A percentile compares a stretch with the other conserved stretches of the same genome.
phyloP scores from a whole-genome alignment of 495 filamentous ascomycete genomes.

The Aspergillus funiculosus region DNA sequence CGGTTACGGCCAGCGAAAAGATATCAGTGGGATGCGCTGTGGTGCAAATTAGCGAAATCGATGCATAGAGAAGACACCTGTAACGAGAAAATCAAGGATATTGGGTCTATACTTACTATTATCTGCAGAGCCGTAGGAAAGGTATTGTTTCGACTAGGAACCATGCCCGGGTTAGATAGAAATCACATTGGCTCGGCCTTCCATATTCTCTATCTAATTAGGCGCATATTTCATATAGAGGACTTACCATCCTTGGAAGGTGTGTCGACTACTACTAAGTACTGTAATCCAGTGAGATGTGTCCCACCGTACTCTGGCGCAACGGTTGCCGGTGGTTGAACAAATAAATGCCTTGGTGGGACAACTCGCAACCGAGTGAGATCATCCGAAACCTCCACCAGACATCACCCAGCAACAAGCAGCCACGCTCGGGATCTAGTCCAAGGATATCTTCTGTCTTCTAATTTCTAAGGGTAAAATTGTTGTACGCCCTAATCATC shows the following conservation, averaged over 20 bases:
- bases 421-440: neutral
- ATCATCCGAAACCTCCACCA: slow-evolving; percentile 17
- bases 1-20: slow-evolving; percentile 80
- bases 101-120: slow-evolving; percentile 52
- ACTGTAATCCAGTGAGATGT: neutral
- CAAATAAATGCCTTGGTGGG: slow-evolving; percentile 6
- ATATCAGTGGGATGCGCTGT: slow-evolving; percentile 82
- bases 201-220: neutral
- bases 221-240: neutral
- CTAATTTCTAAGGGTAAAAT: too few relatives aligned
- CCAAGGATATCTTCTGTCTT: neutral
- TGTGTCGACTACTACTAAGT: neutral
- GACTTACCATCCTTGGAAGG: slow-evolving; percentile 16
- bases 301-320: neutral
- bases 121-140: slow-evolving; percentile 83
- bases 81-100: neutral
- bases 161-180: slow-evolving; percentile 12
- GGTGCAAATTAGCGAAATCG: slow-evolving; percentile 23
- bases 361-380: slow-evolving; percentile 11
- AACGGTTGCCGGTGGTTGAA: neutral
- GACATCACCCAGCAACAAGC: neutral
- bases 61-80: slow-evolving; percentile 9
- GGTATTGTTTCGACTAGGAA: slow-evolving; percentile 90
- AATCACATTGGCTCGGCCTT: neutral
- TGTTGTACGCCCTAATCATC: too few relatives aligned